Conservation (phyloP, 495 filamentous ascomycete species). For the Trichocladium antarcticum region DNA sequence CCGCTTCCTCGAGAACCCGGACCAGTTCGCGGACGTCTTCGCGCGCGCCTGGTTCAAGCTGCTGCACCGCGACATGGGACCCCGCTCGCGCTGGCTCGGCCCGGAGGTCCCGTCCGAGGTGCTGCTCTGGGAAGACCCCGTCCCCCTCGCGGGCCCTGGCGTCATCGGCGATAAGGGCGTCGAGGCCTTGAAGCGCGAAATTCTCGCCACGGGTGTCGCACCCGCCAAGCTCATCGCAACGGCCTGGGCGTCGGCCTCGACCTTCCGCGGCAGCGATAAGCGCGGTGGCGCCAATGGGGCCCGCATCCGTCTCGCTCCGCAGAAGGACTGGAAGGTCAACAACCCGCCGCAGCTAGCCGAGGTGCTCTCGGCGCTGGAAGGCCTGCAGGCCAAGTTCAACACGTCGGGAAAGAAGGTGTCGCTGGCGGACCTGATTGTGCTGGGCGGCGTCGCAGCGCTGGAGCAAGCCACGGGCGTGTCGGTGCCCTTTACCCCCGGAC, state of each 20-base stretch:
- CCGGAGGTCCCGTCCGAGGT: constrained; percentile 56
- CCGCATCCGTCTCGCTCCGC: constrained; percentile 58
- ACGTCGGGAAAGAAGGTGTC: constrained; percentile 56
- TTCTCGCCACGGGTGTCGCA: constrained; percentile 46
- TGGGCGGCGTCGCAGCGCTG: constrained; percentile 56
- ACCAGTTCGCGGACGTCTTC: constrained; percentile 54
- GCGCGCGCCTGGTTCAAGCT: constrained; percentile 69
- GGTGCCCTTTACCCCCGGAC: constrained; percentile 41
- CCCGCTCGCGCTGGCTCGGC: constrained; percentile 53
- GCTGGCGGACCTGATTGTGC: constrained; percentile 59
- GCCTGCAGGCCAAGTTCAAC: constrained; percentile 53
- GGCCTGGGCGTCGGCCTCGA: constrained; percentile 60
- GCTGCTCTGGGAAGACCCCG: constrained; percentile 54
- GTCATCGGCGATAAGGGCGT: constrained; percentile 49
- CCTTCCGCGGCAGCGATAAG: constrained; percentile 66
- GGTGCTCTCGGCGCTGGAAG: constrained; percentile 47
- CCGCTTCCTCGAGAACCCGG: constrained; percentile 52
- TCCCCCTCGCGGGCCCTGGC: constrained; percentile 45
- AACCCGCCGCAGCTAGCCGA: constrained; percentile 48
- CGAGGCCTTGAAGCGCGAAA: constrained; percentile 50
- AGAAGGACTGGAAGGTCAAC: constrained; percentile 58
- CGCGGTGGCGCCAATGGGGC: constrained; percentile 65
- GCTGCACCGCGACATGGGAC: constrained; percentile 62
- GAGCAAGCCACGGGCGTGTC: constrained; percentile 49
- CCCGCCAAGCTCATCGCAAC: constrained; percentile 46